These are phyloP conservation scores for Malassezia furfur DNA, from an alignment of 1,284 basidiomycete genomes.

Conservation along the genomic window DNA sequence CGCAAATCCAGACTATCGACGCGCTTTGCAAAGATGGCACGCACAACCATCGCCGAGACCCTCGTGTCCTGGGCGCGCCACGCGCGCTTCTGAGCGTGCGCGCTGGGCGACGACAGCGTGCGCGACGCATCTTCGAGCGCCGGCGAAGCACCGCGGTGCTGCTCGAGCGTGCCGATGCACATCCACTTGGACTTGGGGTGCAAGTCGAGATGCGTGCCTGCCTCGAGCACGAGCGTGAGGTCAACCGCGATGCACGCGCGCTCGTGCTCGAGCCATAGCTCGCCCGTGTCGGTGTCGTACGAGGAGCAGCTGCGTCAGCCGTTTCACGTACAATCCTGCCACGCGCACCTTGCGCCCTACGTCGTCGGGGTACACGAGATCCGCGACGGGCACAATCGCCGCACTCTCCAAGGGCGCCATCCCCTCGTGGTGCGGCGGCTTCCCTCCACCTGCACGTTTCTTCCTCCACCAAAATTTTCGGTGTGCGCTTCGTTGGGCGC, in stretches of 20 bases:
- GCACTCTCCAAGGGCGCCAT: conserved; percentile 8
- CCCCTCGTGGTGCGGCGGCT: background rate
- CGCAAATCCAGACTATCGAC: conserved; percentile 14
- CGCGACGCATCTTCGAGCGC: background rate
- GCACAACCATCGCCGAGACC: background rate
- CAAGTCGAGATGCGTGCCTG: background rate
- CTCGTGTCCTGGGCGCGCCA: background rate
- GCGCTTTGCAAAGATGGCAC: conserved; percentile 6
- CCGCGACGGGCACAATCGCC: conserved; percentile 7
- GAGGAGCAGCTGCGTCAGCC: conserved; percentile 6
- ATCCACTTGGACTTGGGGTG: conserved; percentile 5
- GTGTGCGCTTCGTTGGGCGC: background rate
- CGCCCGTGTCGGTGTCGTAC: background rate
- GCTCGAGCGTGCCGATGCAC: conserved; percentile 13
- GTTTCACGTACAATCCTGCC: conserved; percentile 12
- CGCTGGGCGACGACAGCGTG: background rate
- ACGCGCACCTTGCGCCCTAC: conserved; percentile 12
- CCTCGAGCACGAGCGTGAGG: conserved; percentile 8
- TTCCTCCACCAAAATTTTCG: conserved; percentile 3
- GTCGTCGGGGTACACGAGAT: background rate
- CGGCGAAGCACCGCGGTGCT: background rate
- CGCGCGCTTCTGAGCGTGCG: background rate
- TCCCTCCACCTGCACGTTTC: background rate
- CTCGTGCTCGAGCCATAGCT: conserved; percentile 9
- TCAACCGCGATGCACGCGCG: conserved; percentile 2